phyloP scores from a whole-genome alignment of 352 stramenopile species.

The Globisporangium nagaii region DNA sequence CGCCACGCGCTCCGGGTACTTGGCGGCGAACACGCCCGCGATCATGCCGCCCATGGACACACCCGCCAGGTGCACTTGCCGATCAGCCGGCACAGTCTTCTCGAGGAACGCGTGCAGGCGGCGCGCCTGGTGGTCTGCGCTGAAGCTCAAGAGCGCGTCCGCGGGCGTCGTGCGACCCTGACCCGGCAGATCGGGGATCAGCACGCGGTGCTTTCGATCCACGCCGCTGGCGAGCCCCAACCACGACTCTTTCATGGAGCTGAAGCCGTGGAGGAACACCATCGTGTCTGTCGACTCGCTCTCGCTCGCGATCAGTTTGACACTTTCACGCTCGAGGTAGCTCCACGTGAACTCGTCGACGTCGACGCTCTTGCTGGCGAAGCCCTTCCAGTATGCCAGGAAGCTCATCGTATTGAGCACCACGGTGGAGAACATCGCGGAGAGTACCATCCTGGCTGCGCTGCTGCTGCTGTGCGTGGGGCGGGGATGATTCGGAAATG shows the following conservation, averaged over 20 bases:
- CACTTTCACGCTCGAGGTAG: slow-evolving; percentile 59
- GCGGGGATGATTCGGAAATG: too few species aligned
- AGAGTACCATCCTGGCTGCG: slow-evolving; percentile 16
- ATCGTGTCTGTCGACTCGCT: slow-evolving; percentile 40
- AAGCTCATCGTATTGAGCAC: slow-evolving; percentile 39
- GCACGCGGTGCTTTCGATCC: slow-evolving; percentile 44
- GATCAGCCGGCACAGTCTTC: slow-evolving; percentile 31
- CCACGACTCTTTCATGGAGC: slow-evolving; percentile 66
- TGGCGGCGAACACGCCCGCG: slow-evolving; percentile 57
- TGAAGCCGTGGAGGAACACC: slow-evolving; percentile 72
- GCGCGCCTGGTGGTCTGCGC: slow-evolving; percentile 40
- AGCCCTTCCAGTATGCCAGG: slow-evolving; percentile 48
- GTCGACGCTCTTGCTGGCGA: slow-evolving; percentile 32
- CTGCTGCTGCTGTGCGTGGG: not conserved
- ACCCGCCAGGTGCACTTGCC: slow-evolving; percentile 66
- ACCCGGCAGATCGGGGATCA: slow-evolving; percentile 68
- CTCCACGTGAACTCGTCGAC: slow-evolving; percentile 65
- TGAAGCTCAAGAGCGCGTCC: slow-evolving; percentile 38
- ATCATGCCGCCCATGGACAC: slow-evolving; percentile 80
- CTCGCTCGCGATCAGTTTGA: too few species aligned
- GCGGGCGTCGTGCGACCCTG: slow-evolving; percentile 56
- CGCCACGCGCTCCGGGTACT: slow-evolving; percentile 47
- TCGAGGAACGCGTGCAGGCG: slow-evolving; percentile 58
- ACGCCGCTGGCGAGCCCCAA: slow-evolving; percentile 40
- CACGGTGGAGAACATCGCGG: slow-evolving; percentile 16